phyloP scores from a whole-genome alignment of 2,329 filamentous ascomycete species.

The Fusarium sp. region DNA sequence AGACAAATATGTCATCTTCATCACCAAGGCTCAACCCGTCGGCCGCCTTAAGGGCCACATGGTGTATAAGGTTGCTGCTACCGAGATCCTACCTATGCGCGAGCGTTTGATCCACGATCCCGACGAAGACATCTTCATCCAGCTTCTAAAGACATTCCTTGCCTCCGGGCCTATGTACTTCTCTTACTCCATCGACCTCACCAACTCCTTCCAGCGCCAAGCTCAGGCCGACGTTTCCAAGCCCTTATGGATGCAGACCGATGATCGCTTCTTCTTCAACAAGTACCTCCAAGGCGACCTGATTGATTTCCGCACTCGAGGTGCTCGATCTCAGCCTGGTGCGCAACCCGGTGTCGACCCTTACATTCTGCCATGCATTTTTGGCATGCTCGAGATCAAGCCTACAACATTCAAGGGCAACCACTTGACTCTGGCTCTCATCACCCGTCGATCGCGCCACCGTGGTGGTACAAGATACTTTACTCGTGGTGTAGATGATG shows the following conservation, averaged over 20 bases:
- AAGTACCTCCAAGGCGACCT: slow-evolving; percentile 90
- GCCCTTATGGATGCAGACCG: slow-evolving; percentile 90
- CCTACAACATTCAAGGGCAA: slow-evolving; percentile 88
- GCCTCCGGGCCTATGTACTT: slow-evolving; percentile 95
- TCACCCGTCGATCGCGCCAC: slow-evolving; percentile 89
- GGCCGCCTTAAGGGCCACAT: slow-evolving; percentile 94
- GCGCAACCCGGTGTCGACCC: slow-evolving; percentile 85
- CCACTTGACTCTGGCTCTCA: slow-evolving; percentile 85
- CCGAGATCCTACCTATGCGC: slow-evolving; percentile 93
- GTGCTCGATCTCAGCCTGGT: slow-evolving; percentile 73
- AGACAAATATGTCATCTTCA: slow-evolving; percentile 97
- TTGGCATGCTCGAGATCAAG: slow-evolving; percentile 93
- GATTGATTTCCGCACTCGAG: slow-evolving; percentile 83
- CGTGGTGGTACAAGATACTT: slow-evolving; percentile 95
- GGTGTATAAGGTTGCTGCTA: slow-evolving; percentile 91
- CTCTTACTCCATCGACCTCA: slow-evolving; percentile 96
- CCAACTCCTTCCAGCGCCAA: slow-evolving; percentile 96
- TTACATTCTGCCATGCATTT: slow-evolving; percentile 95
- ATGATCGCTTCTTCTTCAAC: slow-evolving; percentile 99
- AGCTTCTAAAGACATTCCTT: slow-evolving; percentile 83
- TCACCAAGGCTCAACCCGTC: slow-evolving; percentile 92
- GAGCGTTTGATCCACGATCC: slow-evolving; percentile 91
- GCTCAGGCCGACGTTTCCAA: slow-evolving; percentile 77
- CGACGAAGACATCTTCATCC: slow-evolving; percentile 93
- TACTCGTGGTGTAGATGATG: slow-evolving; percentile 91